Conservation (phyloP, 2,329 filamentous ascomycete genomes). For the Talaromyces piceae region DNA sequence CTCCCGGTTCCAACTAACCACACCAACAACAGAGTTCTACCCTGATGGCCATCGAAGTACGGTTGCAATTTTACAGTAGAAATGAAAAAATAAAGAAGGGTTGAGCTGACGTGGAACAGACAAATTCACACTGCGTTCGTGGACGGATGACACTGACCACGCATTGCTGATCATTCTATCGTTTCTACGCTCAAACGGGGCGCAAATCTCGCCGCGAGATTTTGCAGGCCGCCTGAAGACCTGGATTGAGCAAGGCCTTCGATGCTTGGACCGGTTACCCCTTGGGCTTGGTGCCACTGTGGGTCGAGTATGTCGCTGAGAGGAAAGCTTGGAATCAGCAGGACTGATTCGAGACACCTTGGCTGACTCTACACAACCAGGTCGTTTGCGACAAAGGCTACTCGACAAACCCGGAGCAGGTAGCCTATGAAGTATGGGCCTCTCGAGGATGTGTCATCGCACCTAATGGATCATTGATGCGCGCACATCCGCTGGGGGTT, state of each 20-base stretch:
- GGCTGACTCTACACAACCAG: conserved; percentile 3
- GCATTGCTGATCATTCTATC: conserved; percentile 44
- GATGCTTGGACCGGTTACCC: conserved; percentile 40
- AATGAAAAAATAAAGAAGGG: neutral
- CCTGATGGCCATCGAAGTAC: conserved; percentile 16
- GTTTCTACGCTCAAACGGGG: conserved; percentile 39
- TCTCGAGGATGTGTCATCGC: conserved; percentile 28
- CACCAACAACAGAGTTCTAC: conserved; percentile 14
- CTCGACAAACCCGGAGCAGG: conserved; percentile 32
- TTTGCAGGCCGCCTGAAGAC: conserved; percentile 41
- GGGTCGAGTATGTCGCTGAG: conserved; percentile 32
- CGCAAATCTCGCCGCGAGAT: conserved; percentile 28
- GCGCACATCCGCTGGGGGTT: conserved; percentile 46
- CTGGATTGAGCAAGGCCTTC: conserved; percentile 44
- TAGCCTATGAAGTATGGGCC: conserved; percentile 38
- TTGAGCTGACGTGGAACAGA: neutral
- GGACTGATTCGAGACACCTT: neutral
- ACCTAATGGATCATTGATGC: conserved; percentile 48
- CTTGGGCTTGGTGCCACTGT: conserved; percentile 45
- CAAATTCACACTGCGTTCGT: conserved; percentile 17
- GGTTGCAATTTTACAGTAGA: neutral
- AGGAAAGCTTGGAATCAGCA: neutral
- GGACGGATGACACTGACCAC: conserved; percentile 53
- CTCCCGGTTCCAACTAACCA: conserved; percentile 12
- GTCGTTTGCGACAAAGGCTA: conserved; percentile 33